Percentiles rank a stretch among this genome's conserved stretches.
Conservation (phyloP, 1,284 basidiomycete species). For the Rhodotorula sp. region DNA sequence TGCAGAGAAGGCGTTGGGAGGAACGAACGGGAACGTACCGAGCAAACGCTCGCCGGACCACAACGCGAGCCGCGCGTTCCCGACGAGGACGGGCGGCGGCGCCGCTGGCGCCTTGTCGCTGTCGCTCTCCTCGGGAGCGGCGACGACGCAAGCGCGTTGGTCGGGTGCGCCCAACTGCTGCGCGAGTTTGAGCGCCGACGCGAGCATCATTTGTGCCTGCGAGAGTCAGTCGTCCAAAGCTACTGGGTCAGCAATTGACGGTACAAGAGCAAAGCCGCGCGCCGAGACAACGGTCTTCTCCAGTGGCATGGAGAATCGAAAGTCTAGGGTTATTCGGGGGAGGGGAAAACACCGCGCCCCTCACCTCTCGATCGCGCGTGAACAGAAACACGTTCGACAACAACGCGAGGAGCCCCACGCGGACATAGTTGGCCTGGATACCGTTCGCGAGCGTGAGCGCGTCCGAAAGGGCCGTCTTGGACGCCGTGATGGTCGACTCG, state of each 20-base stretch:
- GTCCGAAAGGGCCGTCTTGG: slow-evolving; percentile 8
- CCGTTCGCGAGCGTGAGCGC: slow-evolving; percentile 8
- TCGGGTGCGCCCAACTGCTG: slow-evolving; percentile 9
- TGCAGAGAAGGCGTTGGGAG: too few relatives aligned
- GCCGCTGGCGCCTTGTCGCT: neutral
- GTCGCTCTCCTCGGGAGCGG: neutral
- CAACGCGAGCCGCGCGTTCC: slow-evolving; percentile 14
- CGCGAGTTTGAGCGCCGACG: slow-evolving; percentile 8
- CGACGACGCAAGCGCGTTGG: neutral
- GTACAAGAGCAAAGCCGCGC: too few relatives aligned
- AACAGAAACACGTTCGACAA: slow-evolving; percentile 19
- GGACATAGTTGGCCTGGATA: slow-evolving; percentile 15
- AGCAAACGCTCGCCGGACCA: slow-evolving; percentile 18
- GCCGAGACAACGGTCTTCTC: too few relatives aligned
- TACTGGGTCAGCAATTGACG: too few relatives aligned
- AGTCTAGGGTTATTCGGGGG: too few relatives aligned
- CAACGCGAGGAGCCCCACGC: slow-evolving; percentile 10
- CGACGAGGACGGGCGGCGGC: neutral
- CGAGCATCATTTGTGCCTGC: slow-evolving; percentile 21
- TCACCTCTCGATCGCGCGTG: slow-evolving; percentile 17
- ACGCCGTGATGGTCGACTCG: slow-evolving; percentile 7
- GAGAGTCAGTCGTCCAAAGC: neutral
- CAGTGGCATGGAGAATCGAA: too few relatives aligned
- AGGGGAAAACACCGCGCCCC: too few relatives aligned
- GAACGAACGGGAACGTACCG: neutral